A percentile compares a stretch with the other conserved stretches of the same genome.
phyloP scores from a whole-genome alignment of 192 early-diverging fungal genomes.

The Backusella tarrabulga region DNA sequence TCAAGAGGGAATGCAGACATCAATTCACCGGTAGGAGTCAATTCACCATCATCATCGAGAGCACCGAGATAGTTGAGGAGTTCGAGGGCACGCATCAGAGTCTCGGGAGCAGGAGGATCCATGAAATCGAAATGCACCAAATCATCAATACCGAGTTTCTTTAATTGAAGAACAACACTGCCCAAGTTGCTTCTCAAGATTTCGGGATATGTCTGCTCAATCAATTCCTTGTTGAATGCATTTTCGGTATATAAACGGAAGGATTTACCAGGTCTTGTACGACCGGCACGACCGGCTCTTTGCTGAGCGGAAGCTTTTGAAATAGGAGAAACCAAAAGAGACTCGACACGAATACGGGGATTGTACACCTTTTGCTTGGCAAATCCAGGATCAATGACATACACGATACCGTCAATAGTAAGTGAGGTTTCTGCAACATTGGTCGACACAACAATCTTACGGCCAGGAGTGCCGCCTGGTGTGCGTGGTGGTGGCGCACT shows the following conservation, averaged over 20 bases:
- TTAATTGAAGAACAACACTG: slow-evolving; percentile 94
- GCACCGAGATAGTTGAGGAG: slow-evolving; percentile 93
- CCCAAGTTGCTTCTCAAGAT: slow-evolving; percentile 96
- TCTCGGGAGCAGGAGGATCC: slow-evolving; percentile 99
- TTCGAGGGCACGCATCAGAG: slow-evolving; percentile 97
- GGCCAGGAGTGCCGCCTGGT: slow-evolving; percentile 82
- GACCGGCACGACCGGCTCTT: slow-evolving; percentile 97
- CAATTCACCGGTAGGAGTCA: slow-evolving; percentile 77
- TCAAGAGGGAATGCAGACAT: slow-evolving; percentile 99
- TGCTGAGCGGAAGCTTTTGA: slow-evolving; percentile 95
- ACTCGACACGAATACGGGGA: slow-evolving; percentile 95
- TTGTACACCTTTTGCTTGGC: slow-evolving; percentile 99
- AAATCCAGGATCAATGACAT: slow-evolving; percentile 98
- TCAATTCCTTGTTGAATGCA: slow-evolving; percentile 88
- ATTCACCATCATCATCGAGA: slow-evolving; percentile 91
- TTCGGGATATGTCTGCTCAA: slow-evolving; percentile 98
- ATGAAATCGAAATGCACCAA: slow-evolving; percentile 99
- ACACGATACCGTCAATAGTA: slow-evolving; percentile 98
- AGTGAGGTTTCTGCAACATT: slow-evolving; percentile 98
- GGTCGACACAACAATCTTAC: slow-evolving; percentile 96
- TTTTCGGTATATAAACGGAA: slow-evolving; percentile 99
- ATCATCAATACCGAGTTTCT: slow-evolving; percentile 96
- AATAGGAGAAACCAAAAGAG: slow-evolving; percentile 92
- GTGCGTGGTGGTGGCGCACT: slow-evolving; percentile 79
- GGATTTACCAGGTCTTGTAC: slow-evolving; percentile 95